Base-by-base conservation (phyloP, 306 rosid genomes). In the Citrullus colocynthis region DNA sequence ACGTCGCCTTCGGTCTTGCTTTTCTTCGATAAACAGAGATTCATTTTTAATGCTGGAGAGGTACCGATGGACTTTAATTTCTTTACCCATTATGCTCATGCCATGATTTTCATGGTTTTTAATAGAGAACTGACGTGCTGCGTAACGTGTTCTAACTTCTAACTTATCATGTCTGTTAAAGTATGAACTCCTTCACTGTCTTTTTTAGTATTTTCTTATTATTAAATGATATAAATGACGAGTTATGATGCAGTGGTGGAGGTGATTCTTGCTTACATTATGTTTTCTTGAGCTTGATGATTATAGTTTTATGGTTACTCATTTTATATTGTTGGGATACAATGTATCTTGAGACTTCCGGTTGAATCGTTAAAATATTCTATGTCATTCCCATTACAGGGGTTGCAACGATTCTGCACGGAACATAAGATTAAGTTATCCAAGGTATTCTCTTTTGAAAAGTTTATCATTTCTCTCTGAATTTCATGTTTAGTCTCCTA, bases 21-120 rank as follows among this genome's bases (percentile, higher is more conserved):
- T 71, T 94, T 94, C 88, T 94, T 94, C 64, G 98, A 94, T 85
- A 92, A 86, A 52, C 93, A 90, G 49, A 89, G 96, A 71, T 89
- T 94, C 75, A 94, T 94, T 51, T 94, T 92, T 76, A 90, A 94
- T 85, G 96, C 96, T 52, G 98, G 97, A 39, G 98, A 95, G 93
- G 97, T 90, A 57, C 66, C 63, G 30, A 21, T 60, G 60, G 37
- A 48, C 41, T 41, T 44, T 42, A 5, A 30, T 61, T 41, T 67
- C 32, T 69, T 36, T 21, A 18, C 34, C 16, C 36, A 66, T 17
- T 66, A 18, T 30, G 49, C 28, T 11, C 12, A 9, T 39, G 16
- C 30, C 20, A 18, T 64, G 24, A 18, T 4, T 66, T 66, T 66
- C 20, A 1, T 66, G 32, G 49, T n/a, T 41, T 3, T 15, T 63